phyloP scores from a whole-genome alignment of 345 rosid genomes.

The Erysimum cheiranthoides region DNA sequence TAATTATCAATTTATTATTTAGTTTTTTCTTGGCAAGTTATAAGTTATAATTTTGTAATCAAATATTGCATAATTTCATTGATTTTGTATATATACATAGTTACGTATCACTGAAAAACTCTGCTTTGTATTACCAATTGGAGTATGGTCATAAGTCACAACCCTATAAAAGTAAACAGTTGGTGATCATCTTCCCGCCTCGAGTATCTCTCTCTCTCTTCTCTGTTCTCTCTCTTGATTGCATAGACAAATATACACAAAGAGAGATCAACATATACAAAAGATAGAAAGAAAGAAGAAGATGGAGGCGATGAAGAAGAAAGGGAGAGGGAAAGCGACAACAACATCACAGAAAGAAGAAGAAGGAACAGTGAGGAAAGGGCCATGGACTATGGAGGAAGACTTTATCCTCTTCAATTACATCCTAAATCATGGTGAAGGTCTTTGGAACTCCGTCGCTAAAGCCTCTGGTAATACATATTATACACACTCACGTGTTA shows the following conservation, averaged over 20 bases:
- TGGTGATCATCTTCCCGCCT: conserved; percentile 42
- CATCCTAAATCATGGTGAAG: conserved; percentile 68
- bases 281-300: conserved; percentile 1
- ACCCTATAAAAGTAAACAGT: conserved; percentile 36
- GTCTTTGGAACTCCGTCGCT: conserved; percentile 78
- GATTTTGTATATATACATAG: background rate
- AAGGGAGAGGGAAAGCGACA: conserved; percentile 34
- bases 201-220: background rate
- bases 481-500: background rate
- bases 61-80: conserved; percentile 5
- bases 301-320: conserved; percentile 39
- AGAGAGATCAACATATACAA: background rate
- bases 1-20: background rate
- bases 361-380: conserved; percentile 63
- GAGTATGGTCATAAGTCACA: conserved; percentile 17
- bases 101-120: background rate
- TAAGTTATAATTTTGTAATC: conserved; percentile 4
- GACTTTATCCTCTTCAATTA: conserved; percentile 64
- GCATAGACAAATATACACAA: background rate
- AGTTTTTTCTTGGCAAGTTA: background rate
- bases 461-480: conserved; percentile 57
- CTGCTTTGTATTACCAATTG: background rate
- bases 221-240: background rate
- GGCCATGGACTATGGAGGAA: conserved; percentile 83
- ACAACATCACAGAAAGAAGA: conserved; percentile 48